Percentiles rank a stretch among this genome's conserved stretches.
Evolutionary conservation across 1,284 basidiomycete genomes (phyloP).

Genomic region (Malassezia nana): DNA sequence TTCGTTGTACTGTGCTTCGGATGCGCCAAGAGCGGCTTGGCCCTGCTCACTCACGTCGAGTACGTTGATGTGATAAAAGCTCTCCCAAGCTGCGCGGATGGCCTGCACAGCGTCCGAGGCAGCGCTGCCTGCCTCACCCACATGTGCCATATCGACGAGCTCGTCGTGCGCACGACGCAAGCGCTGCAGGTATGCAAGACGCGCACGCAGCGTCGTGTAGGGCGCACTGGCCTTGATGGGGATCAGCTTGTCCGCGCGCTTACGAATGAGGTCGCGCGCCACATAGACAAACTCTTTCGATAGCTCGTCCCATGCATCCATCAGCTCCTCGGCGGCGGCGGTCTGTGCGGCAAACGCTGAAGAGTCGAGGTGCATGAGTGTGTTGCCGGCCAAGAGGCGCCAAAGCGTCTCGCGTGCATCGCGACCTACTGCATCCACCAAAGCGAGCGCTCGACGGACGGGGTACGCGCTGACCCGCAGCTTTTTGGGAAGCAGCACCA

Average conservation of each 20-base stretch:
- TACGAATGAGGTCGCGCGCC: conserved; percentile 84
- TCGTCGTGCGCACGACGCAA: conserved; percentile 96
- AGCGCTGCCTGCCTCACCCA: conserved; percentile 53
- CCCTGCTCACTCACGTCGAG: conserved; percentile 75
- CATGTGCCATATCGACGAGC: conserved; percentile 89
- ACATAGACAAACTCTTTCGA: conserved; percentile 98
- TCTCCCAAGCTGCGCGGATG: conserved; percentile 79
- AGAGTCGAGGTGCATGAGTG: conserved; percentile 86
- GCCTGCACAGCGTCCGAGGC: conserved; percentile 64
- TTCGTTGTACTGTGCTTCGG: conserved; percentile 94
- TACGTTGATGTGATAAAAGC: conserved; percentile 88
- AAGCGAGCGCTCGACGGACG: conserved; percentile 81
- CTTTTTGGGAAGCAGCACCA: conserved; percentile 88
- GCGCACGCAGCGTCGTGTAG: conserved; percentile 81
- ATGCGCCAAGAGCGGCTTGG: conserved; percentile 94
- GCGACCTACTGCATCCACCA: conserved; percentile 92
- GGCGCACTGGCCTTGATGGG: conserved; percentile 90
- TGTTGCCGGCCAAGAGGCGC: conserved; percentile 76
- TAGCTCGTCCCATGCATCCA: conserved; percentile 88
- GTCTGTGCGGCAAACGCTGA: conserved; percentile 81
- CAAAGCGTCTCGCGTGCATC: conserved; percentile 93
- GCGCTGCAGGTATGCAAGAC: conserved; percentile 73
- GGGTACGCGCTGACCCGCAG: conserved; percentile 73
- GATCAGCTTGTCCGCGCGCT: conserved; percentile 84
- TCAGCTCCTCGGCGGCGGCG: conserved; percentile 66